Base-by-base conservation (phyloP, 1,284 basidiomycete species). In the Pseudozyma thailandica region DNA sequence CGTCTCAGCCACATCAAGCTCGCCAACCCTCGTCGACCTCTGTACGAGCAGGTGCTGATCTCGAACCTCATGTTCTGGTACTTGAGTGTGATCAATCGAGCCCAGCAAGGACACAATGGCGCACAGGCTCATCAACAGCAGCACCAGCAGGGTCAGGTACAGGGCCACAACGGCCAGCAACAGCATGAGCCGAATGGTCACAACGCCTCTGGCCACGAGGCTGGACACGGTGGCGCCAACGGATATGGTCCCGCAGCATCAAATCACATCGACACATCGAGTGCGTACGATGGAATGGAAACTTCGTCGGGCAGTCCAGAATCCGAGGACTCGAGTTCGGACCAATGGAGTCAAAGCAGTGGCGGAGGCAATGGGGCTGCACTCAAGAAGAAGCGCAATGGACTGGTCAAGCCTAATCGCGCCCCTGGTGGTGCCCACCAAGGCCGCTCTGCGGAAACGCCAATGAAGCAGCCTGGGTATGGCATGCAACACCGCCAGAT, bases 41-140 rank as follows among this genome's bases (percentile, higher is more conserved):
- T 99, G 16, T 98, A 96, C 79, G 96, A 99, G 85, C 95, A 99
- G 84, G 95, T 99, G 48, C 85, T 98, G 64, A 98, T 98, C 84
- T 96, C 93, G 78, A 98, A 98, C 83, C 87, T 98, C 74, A 98
- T 98, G 94, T 98, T 98, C 86, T 98, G 95, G 95, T 98, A 98
- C 83, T 87, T 98, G 37, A 92, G 93, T n/a, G 89, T 98, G 70
- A 96, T 98, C 84, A 97, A 98, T 83, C 93, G 86, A 30, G 82
- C 85, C 6, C 77, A 80, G 46, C 84, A 85, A 62, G 82, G 84
- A 52, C 84, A 85, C 56, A 28, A 44, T 28, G 59, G 35, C 9
- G 37, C 28, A 6, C 57, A 59, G 27, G 2, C 42, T 80, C 86
- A 72, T 71, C 84, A 28, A 58, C 72, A 13, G 72, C 74, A 27